Percentiles rank a stretch among this genome's conserved stretches.
Conservation (phyloP, 352 stramenopile genomes). For the Globisporangium nagaii region DNA sequence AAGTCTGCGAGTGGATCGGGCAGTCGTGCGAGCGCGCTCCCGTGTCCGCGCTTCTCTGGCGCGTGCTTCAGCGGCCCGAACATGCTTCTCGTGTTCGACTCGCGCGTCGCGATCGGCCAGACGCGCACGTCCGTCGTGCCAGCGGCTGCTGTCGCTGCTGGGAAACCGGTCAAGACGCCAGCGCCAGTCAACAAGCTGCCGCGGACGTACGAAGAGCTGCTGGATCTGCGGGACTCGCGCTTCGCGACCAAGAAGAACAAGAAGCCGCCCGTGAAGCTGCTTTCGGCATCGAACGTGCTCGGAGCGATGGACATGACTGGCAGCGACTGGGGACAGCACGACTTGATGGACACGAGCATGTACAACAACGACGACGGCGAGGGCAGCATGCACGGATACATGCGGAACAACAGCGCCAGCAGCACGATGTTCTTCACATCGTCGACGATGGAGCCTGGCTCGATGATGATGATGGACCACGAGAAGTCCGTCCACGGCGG, state of each 20-base stretch:
- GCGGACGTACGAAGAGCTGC: constrained; percentile 70
- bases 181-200: constrained; percentile 43
- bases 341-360: constrained; percentile 13
- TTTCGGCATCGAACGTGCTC: constrained; percentile 38
- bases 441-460: constrained; percentile 10
- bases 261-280: constrained; percentile 48
- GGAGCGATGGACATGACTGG: constrained; percentile 47
- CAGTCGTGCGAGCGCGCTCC: constrained; percentile 30
- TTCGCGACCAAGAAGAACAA: constrained; percentile 82
- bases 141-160: constrained; percentile 38
- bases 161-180: constrained; percentile 41
- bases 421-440: constrained; percentile 36
- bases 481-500: constrained; percentile 57
- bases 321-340: constrained; percentile 44
- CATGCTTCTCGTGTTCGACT: constrained; percentile 82
- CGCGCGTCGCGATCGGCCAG: constrained; percentile 72
- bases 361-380: constrained; percentile 31
- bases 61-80: constrained; percentile 82
- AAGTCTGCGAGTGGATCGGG: not conserved
- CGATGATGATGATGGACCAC: constrained; percentile 18
- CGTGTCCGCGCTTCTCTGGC: constrained; percentile 74
- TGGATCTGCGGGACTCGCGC: constrained; percentile 65
- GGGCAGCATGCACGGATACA: constrained; percentile 5
- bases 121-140: constrained; percentile 35
- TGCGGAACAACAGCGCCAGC: constrained; percentile 11